Percentiles rank a stretch among this genome's conserved stretches.
Evolutionary conservation across 805 yeast species (phyloP).

Genomic region (Monosporozyma solicola): DNA sequence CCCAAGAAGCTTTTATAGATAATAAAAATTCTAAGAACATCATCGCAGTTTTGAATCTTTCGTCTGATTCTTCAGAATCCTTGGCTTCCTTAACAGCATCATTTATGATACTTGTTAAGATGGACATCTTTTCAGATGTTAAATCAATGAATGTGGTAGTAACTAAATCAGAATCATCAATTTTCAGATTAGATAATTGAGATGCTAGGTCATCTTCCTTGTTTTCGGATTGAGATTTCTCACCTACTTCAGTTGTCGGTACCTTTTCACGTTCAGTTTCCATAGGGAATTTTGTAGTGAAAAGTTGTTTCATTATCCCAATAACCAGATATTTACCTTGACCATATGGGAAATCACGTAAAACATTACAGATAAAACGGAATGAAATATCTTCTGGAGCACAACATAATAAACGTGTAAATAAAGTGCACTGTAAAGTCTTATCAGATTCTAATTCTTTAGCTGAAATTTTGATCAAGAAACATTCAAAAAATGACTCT

Average conservation of each 20-base stretch:
- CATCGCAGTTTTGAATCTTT: slow-evolving; percentile 30
- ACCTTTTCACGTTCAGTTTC: not conserved
- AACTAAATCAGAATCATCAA: slow-evolving; percentile 5
- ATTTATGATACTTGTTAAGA: slow-evolving; percentile 29
- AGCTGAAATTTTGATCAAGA: slow-evolving; percentile 32
- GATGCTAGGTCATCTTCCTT: not conserved
- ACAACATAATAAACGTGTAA: slow-evolving; percentile 53
- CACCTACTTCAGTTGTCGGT: not conserved
- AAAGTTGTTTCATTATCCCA: slow-evolving; percentile 38
- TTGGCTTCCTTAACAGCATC: slow-evolving; percentile 10
- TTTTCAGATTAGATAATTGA: slow-evolving; percentile 1
- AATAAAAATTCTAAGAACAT: slow-evolving; percentile 49
- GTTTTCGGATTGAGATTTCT: not conserved
- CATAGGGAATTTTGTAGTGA: not conserved
- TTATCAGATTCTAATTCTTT: slow-evolving; percentile 32
- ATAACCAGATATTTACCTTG: slow-evolving; percentile 52
- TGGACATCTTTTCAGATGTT: slow-evolving; percentile 30
- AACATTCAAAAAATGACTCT: slow-evolving; percentile 34
- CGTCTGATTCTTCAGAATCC: slow-evolving; percentile 14
- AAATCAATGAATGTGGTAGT: slow-evolving; percentile 32
- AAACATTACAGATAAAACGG: slow-evolving; percentile 52
- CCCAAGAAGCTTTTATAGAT: slow-evolving; percentile 30
- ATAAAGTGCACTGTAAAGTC: slow-evolving; percentile 45
- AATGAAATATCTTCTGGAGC: slow-evolving; percentile 50
- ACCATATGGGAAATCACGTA: slow-evolving; percentile 57